Conservation (phyloP, 306 rosid genomes). For the Trichosanthes truncata region DNA sequence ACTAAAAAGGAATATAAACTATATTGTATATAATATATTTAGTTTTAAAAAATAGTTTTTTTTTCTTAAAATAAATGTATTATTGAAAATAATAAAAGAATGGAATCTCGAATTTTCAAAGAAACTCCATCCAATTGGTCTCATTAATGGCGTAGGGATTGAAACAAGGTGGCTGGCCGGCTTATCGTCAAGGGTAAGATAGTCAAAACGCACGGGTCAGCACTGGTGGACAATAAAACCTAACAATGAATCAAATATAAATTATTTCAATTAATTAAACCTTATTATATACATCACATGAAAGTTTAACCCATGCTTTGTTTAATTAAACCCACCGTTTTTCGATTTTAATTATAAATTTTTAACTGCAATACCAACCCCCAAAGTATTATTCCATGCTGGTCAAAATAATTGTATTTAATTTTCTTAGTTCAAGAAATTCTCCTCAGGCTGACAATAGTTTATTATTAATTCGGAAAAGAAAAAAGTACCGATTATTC, state of each 20-base stretch:
- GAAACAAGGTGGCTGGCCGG: neutral
- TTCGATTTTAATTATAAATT: neutral
- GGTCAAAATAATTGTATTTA: neutral
- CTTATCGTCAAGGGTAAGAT: neutral
- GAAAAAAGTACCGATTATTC: neutral
- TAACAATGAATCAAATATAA: neutral
- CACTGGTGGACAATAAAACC: constrained; percentile 1
- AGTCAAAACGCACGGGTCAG: neutral
- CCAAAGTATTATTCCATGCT: neutral
- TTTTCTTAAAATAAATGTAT: neutral
- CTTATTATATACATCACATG: neutral
- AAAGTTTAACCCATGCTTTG: neutral
- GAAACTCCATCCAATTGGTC: neutral
- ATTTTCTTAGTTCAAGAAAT: neutral
- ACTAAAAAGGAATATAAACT: no score
- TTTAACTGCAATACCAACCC: neutral
- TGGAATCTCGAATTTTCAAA: neutral
- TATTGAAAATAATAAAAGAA: neutral
- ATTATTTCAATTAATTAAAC: neutral
- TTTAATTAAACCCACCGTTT: neutral
- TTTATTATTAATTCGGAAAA: neutral
- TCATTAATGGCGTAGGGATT: neutral
- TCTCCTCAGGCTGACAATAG: neutral
- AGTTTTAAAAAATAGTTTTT: neutral
- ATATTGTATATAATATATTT: no score